These are phyloP conservation scores for Ramalina intermedia DNA, from an alignment of 495 filamentous ascomycete genomes.

Conservation along the genomic window DNA sequence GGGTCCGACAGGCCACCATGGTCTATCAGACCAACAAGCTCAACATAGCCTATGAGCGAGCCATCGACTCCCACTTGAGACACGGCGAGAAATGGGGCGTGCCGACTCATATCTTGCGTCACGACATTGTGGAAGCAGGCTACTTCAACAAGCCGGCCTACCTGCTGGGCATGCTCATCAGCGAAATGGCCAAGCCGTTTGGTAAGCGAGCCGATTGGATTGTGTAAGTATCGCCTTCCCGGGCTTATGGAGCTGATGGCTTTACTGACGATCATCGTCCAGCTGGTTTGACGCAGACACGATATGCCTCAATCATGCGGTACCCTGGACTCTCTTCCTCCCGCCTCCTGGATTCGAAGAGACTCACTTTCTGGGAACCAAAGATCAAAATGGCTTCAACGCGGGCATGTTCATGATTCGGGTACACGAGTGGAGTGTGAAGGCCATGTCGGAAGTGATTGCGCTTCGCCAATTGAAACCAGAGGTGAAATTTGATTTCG, in stretches of 20 bases:
- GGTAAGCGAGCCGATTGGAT: constrained; percentile 28
- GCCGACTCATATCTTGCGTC: constrained; percentile 23
- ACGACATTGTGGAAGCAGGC: constrained; percentile 19
- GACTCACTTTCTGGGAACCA: constrained; percentile 26
- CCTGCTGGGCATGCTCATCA: constrained; percentile 25
- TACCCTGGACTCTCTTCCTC: constrained; percentile 31
- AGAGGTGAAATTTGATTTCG: constrained; percentile 17
- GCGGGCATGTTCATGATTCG: constrained; percentile 25
- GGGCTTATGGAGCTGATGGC: neutral
- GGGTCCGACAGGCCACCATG: constrained; percentile 8
- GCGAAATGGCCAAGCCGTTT: constrained; percentile 27
- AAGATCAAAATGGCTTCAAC: constrained; percentile 23
- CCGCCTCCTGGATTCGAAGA: constrained; percentile 26
- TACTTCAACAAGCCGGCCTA: constrained; percentile 30
- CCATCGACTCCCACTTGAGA: constrained; percentile 24
- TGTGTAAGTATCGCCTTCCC: constrained; percentile 19
- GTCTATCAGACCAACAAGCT: neutral
- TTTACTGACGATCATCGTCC: neutral
- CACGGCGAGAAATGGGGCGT: constrained; percentile 27
- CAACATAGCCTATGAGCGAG: constrained; percentile 25
- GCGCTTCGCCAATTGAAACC: constrained; percentile 20
- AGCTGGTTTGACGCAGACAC: constrained; percentile 33
- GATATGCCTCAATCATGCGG: constrained; percentile 26
- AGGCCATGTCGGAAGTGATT: constrained; percentile 23
- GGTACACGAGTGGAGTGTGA: constrained; percentile 27